Conservation (phyloP, 2,329 filamentous ascomycete genomes). For the Penicillium sclerotigenum region DNA sequence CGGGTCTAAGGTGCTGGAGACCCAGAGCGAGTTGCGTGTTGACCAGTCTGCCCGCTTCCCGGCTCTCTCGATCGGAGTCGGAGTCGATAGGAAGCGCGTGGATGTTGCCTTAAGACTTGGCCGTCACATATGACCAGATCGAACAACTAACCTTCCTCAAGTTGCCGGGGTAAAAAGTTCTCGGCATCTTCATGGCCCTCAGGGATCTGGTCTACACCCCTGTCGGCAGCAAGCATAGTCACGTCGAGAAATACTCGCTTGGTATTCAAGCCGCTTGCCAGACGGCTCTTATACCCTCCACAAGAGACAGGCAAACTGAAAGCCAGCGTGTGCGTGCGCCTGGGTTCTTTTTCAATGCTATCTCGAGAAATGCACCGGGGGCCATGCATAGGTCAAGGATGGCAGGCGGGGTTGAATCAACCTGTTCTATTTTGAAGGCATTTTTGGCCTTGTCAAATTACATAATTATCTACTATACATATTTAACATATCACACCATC, state of each 20-base stretch:
- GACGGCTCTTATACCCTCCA: not conserved
- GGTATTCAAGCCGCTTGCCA: not conserved
- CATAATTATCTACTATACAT: too few relatives aligned
- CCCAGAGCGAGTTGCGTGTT: slow-evolving; percentile 46
- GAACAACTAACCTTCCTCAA: slow-evolving; percentile 31
- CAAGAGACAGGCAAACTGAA: not conserved
- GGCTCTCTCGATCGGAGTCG: slow-evolving; percentile 33
- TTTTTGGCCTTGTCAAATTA: not conserved
- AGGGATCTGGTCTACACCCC: slow-evolving; percentile 32
- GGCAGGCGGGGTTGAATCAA: not conserved
- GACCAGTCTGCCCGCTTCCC: slow-evolving; percentile 40
- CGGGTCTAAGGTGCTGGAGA: slow-evolving; percentile 45
- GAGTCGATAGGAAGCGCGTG: slow-evolving; percentile 31
- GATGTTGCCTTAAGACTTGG: slow-evolving; percentile 45
- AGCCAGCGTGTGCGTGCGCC: slow-evolving; percentile 24
- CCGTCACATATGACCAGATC: slow-evolving; percentile 51
- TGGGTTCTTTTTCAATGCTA: slow-evolving; percentile 39
- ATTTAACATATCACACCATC: too few relatives aligned
- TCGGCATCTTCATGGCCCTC: slow-evolving; percentile 19
- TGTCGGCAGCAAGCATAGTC: slow-evolving; percentile 52
- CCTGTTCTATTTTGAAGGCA: slow-evolving; percentile 10
- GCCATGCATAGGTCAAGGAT: slow-evolving; percentile 58
- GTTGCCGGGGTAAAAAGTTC: slow-evolving; percentile 27
- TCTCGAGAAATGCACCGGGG: slow-evolving; percentile 51
- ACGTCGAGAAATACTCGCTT: slow-evolving; percentile 43